phyloP scores from a whole-genome alignment of 768 basidiomycete genomes.

The Hygrophorus pudorinus region DNA sequence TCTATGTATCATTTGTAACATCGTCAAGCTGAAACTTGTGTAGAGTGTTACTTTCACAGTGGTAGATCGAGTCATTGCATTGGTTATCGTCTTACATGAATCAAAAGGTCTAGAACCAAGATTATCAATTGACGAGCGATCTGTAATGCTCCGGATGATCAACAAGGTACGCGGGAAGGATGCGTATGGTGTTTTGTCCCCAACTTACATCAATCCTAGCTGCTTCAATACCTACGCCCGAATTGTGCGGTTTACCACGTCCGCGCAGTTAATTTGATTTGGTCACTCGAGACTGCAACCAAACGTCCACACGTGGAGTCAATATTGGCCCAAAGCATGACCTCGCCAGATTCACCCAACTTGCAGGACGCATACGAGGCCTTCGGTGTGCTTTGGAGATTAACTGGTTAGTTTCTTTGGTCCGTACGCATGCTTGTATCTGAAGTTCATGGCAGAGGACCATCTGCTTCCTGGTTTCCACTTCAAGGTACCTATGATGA shows the following conservation, averaged over 20 bases:
- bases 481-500: constrained; percentile 81
- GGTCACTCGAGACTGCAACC: constrained; percentile 59
- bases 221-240: constrained; percentile 65
- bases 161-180: constrained; percentile 21
- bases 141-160: constrained; percentile 50
- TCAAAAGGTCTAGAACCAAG: constrained; percentile 40
- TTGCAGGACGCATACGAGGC: constrained; percentile 64
- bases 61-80: constrained; percentile 52
- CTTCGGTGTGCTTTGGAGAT: constrained; percentile 88
- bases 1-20: constrained; percentile 6
- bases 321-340: constrained; percentile 66
- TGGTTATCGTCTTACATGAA: constrained; percentile 46
- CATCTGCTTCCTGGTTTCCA: constrained; percentile 68
- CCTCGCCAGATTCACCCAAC: constrained; percentile 36
- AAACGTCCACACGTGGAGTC: constrained; percentile 62
- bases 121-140: constrained; percentile 44
- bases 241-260: constrained; percentile 65
- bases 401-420: constrained; percentile 49
- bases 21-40: constrained; percentile 3
- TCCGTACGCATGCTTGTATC: neutral
- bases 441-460: constrained; percentile 49
- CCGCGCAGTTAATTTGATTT: constrained; percentile 73
- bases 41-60: constrained; percentile 57
- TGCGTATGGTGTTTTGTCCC: neutral
- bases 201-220: constrained; percentile 12